These are phyloP conservation scores for Lagenidium giganteum DNA, from an alignment of 352 stramenopile genomes.

Conservation along the genomic window DNA sequence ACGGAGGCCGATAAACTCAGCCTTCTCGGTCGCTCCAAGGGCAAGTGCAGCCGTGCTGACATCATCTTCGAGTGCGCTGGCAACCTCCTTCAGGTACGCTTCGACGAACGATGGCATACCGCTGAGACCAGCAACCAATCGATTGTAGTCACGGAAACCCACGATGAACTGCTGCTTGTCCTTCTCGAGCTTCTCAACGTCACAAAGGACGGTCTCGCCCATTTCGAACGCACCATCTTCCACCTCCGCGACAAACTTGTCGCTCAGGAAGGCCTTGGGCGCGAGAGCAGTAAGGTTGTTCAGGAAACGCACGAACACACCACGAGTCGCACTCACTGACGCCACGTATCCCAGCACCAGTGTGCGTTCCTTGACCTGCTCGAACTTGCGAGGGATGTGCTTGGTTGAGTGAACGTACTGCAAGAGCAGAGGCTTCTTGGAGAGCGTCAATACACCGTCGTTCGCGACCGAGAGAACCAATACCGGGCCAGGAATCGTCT, in stretches of 20 bases:
- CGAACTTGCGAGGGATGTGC: constrained; percentile 48
- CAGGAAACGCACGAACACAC: constrained; percentile 86
- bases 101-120: constrained; percentile 42
- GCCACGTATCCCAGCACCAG: constrained; percentile 76
- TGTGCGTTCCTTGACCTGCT: constrained; percentile 51
- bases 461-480: constrained; percentile 68
- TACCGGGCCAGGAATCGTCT: constrained; percentile 47
- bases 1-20: constrained; percentile 77
- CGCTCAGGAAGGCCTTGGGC: constrained; percentile 70
- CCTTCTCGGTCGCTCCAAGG: constrained; percentile 74
- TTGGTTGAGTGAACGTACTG: constrained; percentile 27
- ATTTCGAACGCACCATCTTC: constrained; percentile 79
- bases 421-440: constrained; percentile 78
- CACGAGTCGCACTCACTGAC: constrained; percentile 65
- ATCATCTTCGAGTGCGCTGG: constrained; percentile 2
- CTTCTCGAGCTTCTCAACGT: constrained; percentile 67
- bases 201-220: constrained; percentile 80
- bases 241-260: constrained; percentile 68
- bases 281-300: constrained; percentile 82
- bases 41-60: constrained; percentile 19
- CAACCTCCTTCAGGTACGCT: constrained; percentile 43
- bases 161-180: constrained; percentile 81
- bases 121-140: constrained; percentile 1
- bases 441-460: constrained; percentile 70
- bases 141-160: constrained; percentile 45